These are phyloP conservation scores for Mortierella sp. DNA, from an alignment of 371 early-diverging fungal genomes.

Conservation along the genomic window DNA sequence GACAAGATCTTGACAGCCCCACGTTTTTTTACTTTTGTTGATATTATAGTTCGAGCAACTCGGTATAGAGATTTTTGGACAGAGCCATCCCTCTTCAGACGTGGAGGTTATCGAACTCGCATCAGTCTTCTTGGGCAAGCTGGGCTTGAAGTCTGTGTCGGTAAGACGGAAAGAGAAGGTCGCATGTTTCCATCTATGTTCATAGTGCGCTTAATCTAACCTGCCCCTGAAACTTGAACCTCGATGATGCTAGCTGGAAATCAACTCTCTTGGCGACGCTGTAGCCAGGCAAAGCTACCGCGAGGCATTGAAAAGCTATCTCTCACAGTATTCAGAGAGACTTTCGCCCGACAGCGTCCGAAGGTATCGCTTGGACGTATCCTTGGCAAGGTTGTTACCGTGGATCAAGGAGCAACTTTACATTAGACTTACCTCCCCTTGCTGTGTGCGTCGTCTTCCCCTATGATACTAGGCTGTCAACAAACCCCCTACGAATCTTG, in stretches of 20 bases:
- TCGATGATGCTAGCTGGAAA: conserved; percentile 52
- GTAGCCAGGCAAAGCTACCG: conserved; percentile 58
- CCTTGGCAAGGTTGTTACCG: not conserved
- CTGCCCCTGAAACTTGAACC: too few species aligned
- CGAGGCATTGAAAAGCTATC: conserved; percentile 55
- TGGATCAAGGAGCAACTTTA: too few species aligned
- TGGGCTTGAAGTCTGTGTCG: conserved; percentile 39
- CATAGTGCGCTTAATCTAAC: not conserved
- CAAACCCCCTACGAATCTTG: conserved; percentile 69
- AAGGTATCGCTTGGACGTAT: conserved; percentile 25
- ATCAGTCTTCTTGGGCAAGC: conserved; percentile 53
- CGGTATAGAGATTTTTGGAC: conserved; percentile 67
- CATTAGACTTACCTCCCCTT: not conserved
- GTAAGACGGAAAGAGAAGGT: conserved; percentile 12
- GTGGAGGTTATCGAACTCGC: conserved; percentile 67
- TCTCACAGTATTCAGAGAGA: conserved; percentile 32
- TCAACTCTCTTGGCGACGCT: conserved; percentile 67
- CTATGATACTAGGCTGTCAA: conserved; percentile 47
- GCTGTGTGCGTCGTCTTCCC: not conserved
- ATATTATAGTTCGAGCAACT: conserved; percentile 72
- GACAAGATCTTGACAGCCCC: too few species aligned
- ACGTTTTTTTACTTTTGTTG: not conserved
- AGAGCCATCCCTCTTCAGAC: conserved; percentile 59
- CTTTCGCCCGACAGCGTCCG: conserved; percentile 62
- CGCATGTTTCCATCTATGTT: not conserved